Conservation (phyloP, 2,329 filamentous ascomycete species). For the Pyricularia grisea region DNA sequence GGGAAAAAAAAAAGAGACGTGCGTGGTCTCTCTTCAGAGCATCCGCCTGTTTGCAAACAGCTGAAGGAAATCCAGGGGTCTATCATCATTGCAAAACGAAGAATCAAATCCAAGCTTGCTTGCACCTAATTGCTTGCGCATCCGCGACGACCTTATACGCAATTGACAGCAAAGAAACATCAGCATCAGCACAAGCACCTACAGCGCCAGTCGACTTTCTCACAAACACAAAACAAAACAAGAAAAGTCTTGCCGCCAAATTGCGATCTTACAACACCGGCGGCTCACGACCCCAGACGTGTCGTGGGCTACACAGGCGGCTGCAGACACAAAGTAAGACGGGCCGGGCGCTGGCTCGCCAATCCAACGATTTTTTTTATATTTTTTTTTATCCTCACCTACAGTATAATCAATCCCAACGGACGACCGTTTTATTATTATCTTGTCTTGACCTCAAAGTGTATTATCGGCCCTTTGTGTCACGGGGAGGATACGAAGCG, state of each 20-base stretch:
- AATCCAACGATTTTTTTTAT: neutral
- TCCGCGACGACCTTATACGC: neutral
- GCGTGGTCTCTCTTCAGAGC: neutral
- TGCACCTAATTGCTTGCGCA: neutral
- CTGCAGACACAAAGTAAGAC: neutral
- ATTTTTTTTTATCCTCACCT: neutral
- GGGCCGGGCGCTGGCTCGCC: neutral
- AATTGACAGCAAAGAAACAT: neutral
- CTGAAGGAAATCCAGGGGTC: neutral
- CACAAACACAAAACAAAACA: too few relatives aligned
- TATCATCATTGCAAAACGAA: neutral
- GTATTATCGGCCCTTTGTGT: neutral
- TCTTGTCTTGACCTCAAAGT: neutral
- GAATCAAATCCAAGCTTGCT: neutral
- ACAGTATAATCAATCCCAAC: neutral
- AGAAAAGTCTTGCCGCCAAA: neutral
- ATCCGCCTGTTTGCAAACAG: neutral
- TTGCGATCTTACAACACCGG: neutral
- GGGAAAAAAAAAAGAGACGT: neutral
- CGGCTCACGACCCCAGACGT: neutral
- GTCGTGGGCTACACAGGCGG: neutral
- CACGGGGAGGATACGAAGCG: neutral
- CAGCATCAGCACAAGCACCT: too few relatives aligned
- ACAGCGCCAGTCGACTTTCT: too few relatives aligned
- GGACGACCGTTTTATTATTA: neutral